phyloP scores from a whole-genome alignment of 352 stramenopile genomes.

The Pythium phragmitis region DNA sequence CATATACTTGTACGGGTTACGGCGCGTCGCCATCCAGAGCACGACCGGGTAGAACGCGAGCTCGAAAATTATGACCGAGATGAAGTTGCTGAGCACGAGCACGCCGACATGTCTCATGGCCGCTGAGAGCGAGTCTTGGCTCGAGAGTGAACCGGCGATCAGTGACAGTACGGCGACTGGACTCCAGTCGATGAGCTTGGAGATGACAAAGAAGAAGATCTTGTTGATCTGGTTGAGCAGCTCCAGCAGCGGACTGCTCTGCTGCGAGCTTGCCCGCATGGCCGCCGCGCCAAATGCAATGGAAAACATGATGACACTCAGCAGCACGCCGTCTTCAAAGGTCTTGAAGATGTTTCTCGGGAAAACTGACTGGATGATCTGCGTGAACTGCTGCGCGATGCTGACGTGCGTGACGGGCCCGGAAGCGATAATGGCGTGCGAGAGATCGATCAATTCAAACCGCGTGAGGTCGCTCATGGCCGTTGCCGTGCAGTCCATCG shows the following conservation, averaged over 20 bases:
- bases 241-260: constrained; percentile 55
- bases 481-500: constrained; percentile 28
- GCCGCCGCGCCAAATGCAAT: constrained; percentile 60
- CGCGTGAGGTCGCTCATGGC: constrained; percentile 27
- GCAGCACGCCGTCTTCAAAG: constrained; percentile 49
- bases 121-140: constrained; percentile 40
- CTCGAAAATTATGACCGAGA: constrained; percentile 49
- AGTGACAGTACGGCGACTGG: constrained; percentile 69
- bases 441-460: constrained; percentile 52
- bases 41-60: constrained; percentile 56
- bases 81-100: constrained; percentile 51
- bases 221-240: constrained; percentile 69
- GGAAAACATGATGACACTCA: constrained; percentile 66
- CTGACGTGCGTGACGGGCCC: constrained; percentile 28
- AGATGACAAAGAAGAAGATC: constrained; percentile 69
- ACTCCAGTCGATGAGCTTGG: constrained; percentile 63
- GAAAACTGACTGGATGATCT: constrained; percentile 55
- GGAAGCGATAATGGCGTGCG: constrained; percentile 30
- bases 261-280: constrained; percentile 44
- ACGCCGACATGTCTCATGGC: constrained; percentile 53
- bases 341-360: constrained; percentile 57
- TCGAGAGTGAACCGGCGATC: constrained; percentile 58
- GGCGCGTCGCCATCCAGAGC: constrained; percentile 41
- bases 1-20: constrained; percentile 64
- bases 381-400: constrained; percentile 50